Base-by-base conservation (phyloP, 1,139 yeast genomes). In the Meyerozyma smithsonii region DNA sequence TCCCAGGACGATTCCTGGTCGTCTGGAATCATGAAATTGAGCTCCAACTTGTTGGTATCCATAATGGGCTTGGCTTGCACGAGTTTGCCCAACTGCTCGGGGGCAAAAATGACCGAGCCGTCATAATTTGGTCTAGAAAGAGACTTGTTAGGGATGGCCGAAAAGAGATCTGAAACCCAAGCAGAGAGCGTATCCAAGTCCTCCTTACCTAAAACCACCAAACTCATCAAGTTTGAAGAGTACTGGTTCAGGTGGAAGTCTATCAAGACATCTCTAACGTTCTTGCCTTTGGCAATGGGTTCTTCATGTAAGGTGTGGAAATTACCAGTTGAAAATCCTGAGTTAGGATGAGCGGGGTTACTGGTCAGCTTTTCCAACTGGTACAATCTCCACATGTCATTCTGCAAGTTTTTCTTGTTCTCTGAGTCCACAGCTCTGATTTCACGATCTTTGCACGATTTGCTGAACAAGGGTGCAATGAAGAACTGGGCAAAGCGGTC, bases 391-490 rank as follows among this genome's bases (percentile, higher is more conserved):
- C 97, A 89, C 42, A 67, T 59, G 59, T 92, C 98, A 58, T 77
- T 84, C 61, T 92, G 97, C 41, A 92, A 69, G 57, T 92, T 92
- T 65, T 92, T 92, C 59, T 89, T 90, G 64, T 92, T 88, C 61
- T 92, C 98, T 20, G 95, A 85, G 59, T 92, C 97, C 12, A 92
- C 97, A 3, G 97, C 98, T 46, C 82, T 79, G 50, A 92, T 84
- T 60, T 92, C 98, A 42, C 97, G 76, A 54, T 89, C 96, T 53
- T 89, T 87, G 56, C 97, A 84, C 46, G 80, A 74, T 40, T 81
- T 76, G 47, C 81, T 77, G 59, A 92, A 92, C 51, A 92, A 69
- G 0, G 98, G 98, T 19, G 77, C 59, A 34, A 89, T 84, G 66
- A 92, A 92, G 57, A 92, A 92, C 57, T 92, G 97, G 5, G 96